These are phyloP conservation scores for Rhododendron mucronatum DNA, from an alignment of 148 eudicot genomes.

Conservation along the genomic window DNA sequence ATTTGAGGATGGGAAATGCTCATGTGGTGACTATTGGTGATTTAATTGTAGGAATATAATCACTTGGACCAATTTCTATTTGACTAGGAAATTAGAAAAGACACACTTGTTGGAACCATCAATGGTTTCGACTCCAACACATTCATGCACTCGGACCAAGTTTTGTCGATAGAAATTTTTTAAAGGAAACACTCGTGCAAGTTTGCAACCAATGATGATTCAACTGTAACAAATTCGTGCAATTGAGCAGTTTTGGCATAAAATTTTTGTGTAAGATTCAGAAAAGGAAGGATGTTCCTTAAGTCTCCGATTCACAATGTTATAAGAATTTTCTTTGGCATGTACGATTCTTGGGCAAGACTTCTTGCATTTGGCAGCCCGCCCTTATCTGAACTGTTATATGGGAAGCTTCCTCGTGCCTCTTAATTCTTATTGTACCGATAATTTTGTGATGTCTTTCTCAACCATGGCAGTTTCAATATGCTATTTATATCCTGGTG, in stretches of 20 bases:
- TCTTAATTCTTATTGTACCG: not conserved
- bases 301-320: not conserved
- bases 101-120: too few species aligned
- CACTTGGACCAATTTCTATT: not conserved
- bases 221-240: not conserved
- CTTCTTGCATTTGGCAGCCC: not conserved
- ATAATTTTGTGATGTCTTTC: not conserved
- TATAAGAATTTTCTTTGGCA: not conserved
- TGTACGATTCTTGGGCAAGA: too few species aligned
- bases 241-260: not conserved
- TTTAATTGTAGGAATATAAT: not conserved
- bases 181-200: not conserved
- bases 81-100: not conserved
- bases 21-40: conserved; percentile 92
- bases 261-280: not conserved
- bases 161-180: not conserved
- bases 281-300: not conserved
- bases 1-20: conserved; percentile 73
- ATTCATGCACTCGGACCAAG: not conserved
- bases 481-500: not conserved
- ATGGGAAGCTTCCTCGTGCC: not conserved
- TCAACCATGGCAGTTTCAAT: not conserved
- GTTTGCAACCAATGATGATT: not conserved
- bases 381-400: not conserved
- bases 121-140: not conserved